A percentile compares a stretch with the other conserved stretches of the same genome.
Evolutionary conservation across 371 early-diverging fungal genomes (phyloP).

Genomic region (Enterospora canceri): DNA sequence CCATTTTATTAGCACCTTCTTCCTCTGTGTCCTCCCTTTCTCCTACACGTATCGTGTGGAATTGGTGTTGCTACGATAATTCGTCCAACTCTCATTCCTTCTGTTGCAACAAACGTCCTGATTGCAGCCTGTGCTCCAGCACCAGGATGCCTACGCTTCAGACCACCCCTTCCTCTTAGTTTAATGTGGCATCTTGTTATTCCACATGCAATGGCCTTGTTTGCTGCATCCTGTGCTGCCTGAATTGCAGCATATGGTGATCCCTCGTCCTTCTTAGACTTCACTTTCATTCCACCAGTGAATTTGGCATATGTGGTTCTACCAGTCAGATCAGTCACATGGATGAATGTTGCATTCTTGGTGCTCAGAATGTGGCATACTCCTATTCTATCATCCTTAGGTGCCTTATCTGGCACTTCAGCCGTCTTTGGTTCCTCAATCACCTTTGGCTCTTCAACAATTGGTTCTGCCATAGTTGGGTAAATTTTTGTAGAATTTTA

Average conservation of each 20-base stretch:
- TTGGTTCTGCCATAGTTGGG: not conserved
- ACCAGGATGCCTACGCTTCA: conserved; percentile 93
- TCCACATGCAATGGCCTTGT: conserved; percentile 91
- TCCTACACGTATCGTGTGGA: conserved; percentile 92
- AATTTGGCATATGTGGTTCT: conserved; percentile 96
- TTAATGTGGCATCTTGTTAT: conserved; percentile 97
- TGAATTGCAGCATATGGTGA: conserved; percentile 99
- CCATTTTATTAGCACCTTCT: conserved; percentile 96
- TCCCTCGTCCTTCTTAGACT: conserved; percentile 99
- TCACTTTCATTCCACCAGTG: conserved; percentile 99
- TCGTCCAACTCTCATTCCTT: conserved; percentile 91
- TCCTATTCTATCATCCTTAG: conserved; percentile 62
- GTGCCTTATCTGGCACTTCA: not conserved
- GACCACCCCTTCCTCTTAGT: conserved; percentile 98
- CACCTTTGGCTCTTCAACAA: no score
- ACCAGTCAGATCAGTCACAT: conserved; percentile 98
- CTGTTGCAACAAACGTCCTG: conserved; percentile 88
- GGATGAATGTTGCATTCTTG: conserved; percentile 97
- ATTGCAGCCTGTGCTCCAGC: conserved; percentile 98
- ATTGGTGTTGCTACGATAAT: conserved; percentile 97
- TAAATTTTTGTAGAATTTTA: no score
- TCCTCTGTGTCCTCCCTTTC: conserved; percentile 99
- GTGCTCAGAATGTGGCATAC: conserved; percentile 98
- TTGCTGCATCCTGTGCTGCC: conserved; percentile 97
- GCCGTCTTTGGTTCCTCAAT: not conserved